Evolutionary conservation across 169 alveolate genomes (phyloP).

Genomic region (Perkinsus olseni): DNA sequence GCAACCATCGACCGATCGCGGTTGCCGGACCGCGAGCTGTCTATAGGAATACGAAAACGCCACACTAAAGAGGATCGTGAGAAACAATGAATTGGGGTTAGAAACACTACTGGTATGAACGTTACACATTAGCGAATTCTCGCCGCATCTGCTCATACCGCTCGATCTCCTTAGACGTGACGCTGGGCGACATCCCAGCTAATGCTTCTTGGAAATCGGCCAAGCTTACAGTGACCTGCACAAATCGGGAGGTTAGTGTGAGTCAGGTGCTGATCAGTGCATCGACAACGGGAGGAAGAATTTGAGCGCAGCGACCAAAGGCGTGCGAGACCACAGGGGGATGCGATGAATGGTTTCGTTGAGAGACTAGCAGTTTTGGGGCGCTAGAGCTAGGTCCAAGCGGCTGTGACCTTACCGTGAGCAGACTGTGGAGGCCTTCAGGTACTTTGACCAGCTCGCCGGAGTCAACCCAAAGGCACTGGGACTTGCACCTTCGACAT

Average conservation of each 20-base stretch:
- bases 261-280: neutral
- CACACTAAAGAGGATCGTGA: neutral
- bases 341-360: too few relatives aligned
- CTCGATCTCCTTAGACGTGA: slow-evolving; percentile 11
- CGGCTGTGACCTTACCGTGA: too few relatives aligned
- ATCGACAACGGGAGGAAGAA: neutral
- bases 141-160: slow-evolving; percentile 15
- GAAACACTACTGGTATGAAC: neutral
- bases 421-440: neutral
- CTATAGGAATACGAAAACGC: too few relatives aligned
- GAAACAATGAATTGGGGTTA: neutral
- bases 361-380: too few relatives aligned
- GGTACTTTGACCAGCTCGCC: neutral
- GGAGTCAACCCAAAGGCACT: neutral
- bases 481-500: neutral
- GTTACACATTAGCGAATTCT: slow-evolving; percentile 1
- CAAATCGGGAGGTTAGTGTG: neutral
- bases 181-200: slow-evolving; percentile 13
- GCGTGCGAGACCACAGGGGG: too few relatives aligned
- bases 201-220: slow-evolving; percentile 13
- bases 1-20: too few relatives aligned
- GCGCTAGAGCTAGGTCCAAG: too few relatives aligned
- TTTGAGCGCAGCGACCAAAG: too few relatives aligned
- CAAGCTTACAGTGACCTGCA: neutral
- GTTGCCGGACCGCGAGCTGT: too few relatives aligned